These are phyloP conservation scores for Gnaphalium uliginosum DNA, from an alignment of 129 eudicot species.

Conservation along the genomic window DNA sequence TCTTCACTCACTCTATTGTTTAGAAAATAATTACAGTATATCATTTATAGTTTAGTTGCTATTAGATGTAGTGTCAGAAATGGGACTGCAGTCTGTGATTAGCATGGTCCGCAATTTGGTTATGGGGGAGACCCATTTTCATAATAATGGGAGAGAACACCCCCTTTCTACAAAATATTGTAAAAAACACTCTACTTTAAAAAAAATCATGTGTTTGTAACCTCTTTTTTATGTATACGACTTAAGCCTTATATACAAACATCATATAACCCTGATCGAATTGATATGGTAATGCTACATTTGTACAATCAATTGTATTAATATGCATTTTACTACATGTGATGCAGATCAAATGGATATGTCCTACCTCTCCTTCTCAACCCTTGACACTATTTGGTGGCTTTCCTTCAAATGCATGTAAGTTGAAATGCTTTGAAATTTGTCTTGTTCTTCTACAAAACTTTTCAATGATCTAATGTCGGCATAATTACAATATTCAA, in stretches of 20 bases:
- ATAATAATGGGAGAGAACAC: too few relatives aligned
- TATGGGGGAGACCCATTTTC: too few relatives aligned
- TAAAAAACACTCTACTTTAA: too few relatives aligned
- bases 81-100: too few relatives aligned
- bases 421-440: slow-evolving; percentile 32
- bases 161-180: too few relatives aligned
- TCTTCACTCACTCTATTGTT: too few relatives aligned
- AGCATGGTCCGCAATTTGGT: too few relatives aligned
- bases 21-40: too few relatives aligned
- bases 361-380: slow-evolving; percentile 93
- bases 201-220: too few relatives aligned
- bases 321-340: slow-evolving; percentile 24
- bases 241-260: not conserved
- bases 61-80: too few relatives aligned
- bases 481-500: slow-evolving; percentile 11
- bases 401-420: slow-evolving; percentile 92
- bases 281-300: not conserved
- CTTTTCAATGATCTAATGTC: not conserved
- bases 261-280: slow-evolving; percentile 14
- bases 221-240: slow-evolving; percentile 3
- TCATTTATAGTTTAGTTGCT: too few relatives aligned
- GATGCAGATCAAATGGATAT: slow-evolving; percentile 94
- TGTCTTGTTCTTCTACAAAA: slow-evolving; percentile 3
- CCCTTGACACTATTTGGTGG: slow-evolving; percentile 89
- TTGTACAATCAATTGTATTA: not conserved